phyloP scores from a whole-genome alignment of 2,329 filamentous ascomycete genomes.

The Alternaria consortialis region DNA sequence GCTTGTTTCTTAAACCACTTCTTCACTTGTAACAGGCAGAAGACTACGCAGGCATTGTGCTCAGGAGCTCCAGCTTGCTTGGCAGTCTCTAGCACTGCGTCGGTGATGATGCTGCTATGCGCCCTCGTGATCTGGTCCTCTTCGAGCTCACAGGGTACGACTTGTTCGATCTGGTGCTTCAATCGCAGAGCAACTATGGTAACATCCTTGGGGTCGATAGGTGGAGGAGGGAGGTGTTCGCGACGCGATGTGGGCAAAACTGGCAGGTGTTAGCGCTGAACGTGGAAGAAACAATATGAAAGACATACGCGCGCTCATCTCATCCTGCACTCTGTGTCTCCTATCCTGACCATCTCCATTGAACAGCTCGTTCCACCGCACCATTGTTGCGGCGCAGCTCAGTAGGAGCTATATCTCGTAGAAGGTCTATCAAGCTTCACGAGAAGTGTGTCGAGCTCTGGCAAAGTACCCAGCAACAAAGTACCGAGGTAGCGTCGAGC shows the following conservation, averaged over 20 bases:
- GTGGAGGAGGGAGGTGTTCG: slow-evolving; percentile 67
- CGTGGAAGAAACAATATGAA: slow-evolving; percentile 1
- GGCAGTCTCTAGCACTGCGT: slow-evolving; percentile 79
- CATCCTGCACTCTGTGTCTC: slow-evolving; percentile 53
- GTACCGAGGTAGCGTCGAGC: not conserved
- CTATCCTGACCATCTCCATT: slow-evolving; percentile 50
- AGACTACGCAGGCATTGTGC: slow-evolving; percentile 81
- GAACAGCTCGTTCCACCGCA: slow-evolving; percentile 52
- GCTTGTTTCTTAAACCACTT: slow-evolving; percentile 84
- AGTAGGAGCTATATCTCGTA: slow-evolving; percentile 1
- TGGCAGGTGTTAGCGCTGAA: slow-evolving; percentile 43
- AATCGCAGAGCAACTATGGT: slow-evolving; percentile 89
- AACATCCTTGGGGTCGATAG: slow-evolving; percentile 79
- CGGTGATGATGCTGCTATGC: slow-evolving; percentile 86
- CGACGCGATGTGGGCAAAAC: slow-evolving; percentile 71
- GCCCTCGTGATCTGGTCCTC: slow-evolving; percentile 76
- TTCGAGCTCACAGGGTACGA: slow-evolving; percentile 89
- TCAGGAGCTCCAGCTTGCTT: slow-evolving; percentile 81
- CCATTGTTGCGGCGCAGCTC: slow-evolving; percentile 39
- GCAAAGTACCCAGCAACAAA: not conserved
- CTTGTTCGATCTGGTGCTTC: slow-evolving; percentile 88
- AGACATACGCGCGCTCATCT: slow-evolving; percentile 51
- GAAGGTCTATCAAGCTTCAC: slow-evolving; percentile 5
- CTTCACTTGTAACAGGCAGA: slow-evolving; percentile 77
- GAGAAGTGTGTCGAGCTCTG: not conserved